Conservation (phyloP, 78 protist species). For the Dictyostelium purpureum region DNA sequence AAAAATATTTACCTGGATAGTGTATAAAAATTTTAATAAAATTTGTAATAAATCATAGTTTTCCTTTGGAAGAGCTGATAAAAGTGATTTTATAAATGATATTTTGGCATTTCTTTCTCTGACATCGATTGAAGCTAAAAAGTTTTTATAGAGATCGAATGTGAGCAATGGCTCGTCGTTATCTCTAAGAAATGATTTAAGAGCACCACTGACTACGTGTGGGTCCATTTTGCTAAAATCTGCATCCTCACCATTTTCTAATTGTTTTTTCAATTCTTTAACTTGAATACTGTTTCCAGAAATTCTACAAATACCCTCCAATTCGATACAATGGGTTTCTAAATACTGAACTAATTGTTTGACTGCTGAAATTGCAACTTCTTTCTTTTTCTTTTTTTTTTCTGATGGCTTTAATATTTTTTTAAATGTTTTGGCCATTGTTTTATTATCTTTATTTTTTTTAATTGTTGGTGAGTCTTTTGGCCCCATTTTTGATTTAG, state of each 20-base stretch:
- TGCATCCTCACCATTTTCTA: conserved; percentile 43
- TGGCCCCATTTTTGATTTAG: conserved; percentile 30
- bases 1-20: conserved; percentile 43
- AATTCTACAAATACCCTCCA: conserved; percentile 69
- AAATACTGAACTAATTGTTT: conserved; percentile 30
- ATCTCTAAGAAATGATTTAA: conserved; percentile 73
- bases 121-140: conserved; percentile 47
- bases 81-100: conserved; percentile 28
- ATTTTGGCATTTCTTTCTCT: conserved; percentile 50
- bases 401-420: conserved; percentile 54
- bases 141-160: conserved; percentile 72
- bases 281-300: conserved; percentile 42
- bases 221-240: conserved; percentile 36
- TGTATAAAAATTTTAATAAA: conserved; percentile 53
- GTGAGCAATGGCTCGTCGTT: conserved; percentile 70
- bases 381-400: conserved; percentile 60
- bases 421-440: conserved; percentile 47
- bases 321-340: conserved; percentile 9
- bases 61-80: conserved; percentile 66
- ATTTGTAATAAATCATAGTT: conserved; percentile 27
- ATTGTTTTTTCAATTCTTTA: conserved; percentile 42
- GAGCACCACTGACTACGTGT: conserved; percentile 53
- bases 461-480: not conserved
- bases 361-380: not conserved
- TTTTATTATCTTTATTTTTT: conserved; percentile 30